Evolutionary conservation across 805 yeast species (phyloP), one percentile per base, ranked within the genome.

Genomic region (Lipomyces sp.): DNA sequence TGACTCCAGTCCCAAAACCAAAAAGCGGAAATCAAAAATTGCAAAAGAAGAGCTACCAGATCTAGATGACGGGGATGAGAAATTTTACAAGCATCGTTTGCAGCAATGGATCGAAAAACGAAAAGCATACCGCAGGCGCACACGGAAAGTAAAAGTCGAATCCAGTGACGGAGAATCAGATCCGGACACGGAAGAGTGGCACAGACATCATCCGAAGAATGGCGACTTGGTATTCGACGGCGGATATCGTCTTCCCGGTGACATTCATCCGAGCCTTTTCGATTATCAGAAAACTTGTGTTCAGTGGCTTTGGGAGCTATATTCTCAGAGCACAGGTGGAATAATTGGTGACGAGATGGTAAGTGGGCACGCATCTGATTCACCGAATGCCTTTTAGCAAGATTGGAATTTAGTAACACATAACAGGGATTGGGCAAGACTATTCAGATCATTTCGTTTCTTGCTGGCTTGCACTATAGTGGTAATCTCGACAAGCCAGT

Each of bases 231-330:
- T 84, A 5, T 78, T 94, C 4, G 89, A 91, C 73, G 85, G 84
- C 50, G 85, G 84, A 7, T 92, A 88, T 77, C 84, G 80, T 65
- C 81, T 95, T 0, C 98, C 99, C 0, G 98, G 98, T 2, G 98
- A 94, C 71, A 87, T 95, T 0, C 92, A 89, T 77, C 88, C 95
- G 0, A 84, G 92, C 3, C 79, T 95, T 13, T 95, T 95, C 74
- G 97, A 91, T 70, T 95, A 95, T 76, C 99, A 95, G 74, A 90
- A 90, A 73, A 95, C 98, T 0, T 92, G 98, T 69, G 98, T 95
- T 0, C 97, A 95, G 73, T 94, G 99, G 99, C 84, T 95, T 1
- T 93, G 96, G 88, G 99, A 95, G 75, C 80, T 95, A n/a, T 88
- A 90, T 73, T 83, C 86, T 29, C 98, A 95, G 76, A 86, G 85